Evolutionary conservation across 805 yeast species (phyloP).

Genomic region (Candida namnaoensis): DNA sequence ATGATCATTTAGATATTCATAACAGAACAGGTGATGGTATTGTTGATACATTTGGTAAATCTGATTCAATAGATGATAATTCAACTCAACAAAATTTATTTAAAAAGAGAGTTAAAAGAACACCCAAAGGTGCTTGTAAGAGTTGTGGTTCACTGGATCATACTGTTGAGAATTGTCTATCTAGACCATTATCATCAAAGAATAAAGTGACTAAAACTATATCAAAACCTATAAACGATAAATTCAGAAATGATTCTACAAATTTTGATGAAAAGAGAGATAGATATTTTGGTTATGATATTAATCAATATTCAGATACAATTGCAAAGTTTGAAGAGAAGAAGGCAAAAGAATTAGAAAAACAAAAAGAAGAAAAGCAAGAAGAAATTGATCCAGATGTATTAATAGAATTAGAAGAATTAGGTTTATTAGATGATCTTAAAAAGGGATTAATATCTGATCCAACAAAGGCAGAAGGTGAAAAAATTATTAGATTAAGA

Average conservation of each 20-base stretch:
- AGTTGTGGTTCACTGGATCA: constrained; percentile 5
- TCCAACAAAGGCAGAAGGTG: constrained; percentile 26
- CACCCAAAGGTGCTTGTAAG: constrained; percentile 19
- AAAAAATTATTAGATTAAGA: constrained; percentile 47
- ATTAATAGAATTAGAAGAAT: constrained; percentile 30
- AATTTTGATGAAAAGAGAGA: constrained; percentile 68
- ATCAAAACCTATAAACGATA: too few species aligned
- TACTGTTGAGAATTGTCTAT: neutral
- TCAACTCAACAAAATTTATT: too few species aligned
- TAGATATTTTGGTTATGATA: constrained; percentile 75
- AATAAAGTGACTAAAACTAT: too few species aligned
- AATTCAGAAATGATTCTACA: neutral
- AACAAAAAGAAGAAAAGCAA: constrained; percentile 6
- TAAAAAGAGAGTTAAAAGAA: neutral
- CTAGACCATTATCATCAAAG: too few species aligned
- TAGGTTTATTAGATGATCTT: constrained; percentile 22
- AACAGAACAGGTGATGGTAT: constrained; percentile 50
- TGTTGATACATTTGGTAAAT: constrained; percentile 29
- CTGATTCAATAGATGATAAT: neutral
- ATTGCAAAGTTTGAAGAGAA: constrained; percentile 35
- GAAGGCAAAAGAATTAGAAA: constrained; percentile 10
- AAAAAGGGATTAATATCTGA: neutral
- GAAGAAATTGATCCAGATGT: constrained; percentile 30
- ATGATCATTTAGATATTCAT: constrained; percentile 32
- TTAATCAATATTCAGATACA: constrained; percentile 48